Conservation (phyloP, 495 filamentous ascomycete species). For the Aspergillus diversus region DNA sequence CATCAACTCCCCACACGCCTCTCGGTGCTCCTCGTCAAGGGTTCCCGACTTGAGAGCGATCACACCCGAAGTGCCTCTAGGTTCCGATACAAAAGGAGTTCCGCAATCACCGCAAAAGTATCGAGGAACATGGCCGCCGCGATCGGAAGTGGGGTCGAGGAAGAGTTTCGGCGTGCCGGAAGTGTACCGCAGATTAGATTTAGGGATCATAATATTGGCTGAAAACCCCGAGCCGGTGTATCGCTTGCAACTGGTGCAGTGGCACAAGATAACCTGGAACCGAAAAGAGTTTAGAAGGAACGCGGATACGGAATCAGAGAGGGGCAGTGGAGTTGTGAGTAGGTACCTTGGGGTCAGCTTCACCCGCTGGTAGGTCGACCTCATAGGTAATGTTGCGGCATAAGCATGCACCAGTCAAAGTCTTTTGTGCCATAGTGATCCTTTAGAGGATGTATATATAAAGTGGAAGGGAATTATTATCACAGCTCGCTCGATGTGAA, state of each 20-base stretch:
- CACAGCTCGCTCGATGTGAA: no score
- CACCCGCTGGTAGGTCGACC: slow-evolving; percentile 25
- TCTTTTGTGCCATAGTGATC: slow-evolving; percentile 15
- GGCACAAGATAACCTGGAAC: slow-evolving; percentile 31
- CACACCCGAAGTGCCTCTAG: slow-evolving; percentile 1
- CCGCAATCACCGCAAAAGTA: slow-evolving; percentile 37
- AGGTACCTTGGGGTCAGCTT: slow-evolving; percentile 28
- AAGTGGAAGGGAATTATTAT: no score
- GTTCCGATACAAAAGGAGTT: slow-evolving; percentile 25
- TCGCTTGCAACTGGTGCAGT: slow-evolving; percentile 39
- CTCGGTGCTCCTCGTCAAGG: slow-evolving; percentile 27
- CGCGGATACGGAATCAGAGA: background rate
- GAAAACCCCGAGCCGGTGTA: slow-evolving; percentile 36
- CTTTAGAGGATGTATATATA: background rate
- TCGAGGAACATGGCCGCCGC: slow-evolving; percentile 19
- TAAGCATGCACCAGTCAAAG: slow-evolving; percentile 31
- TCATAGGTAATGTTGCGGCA: slow-evolving; percentile 33
- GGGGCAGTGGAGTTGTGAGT: background rate
- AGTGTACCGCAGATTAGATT: slow-evolving; percentile 22
- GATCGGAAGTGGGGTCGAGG: slow-evolving; percentile 18
- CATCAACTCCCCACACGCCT: slow-evolving; percentile 14
- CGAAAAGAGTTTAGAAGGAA: background rate
- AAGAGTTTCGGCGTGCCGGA: slow-evolving; percentile 30
- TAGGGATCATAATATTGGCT: slow-evolving; percentile 31
- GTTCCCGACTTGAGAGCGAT: slow-evolving; percentile 33